Percentiles rank a stretch among this genome's conserved stretches.
Conservation (phyloP, 1,284 basidiomycete species). For the Boletus albobrunnescens region DNA sequence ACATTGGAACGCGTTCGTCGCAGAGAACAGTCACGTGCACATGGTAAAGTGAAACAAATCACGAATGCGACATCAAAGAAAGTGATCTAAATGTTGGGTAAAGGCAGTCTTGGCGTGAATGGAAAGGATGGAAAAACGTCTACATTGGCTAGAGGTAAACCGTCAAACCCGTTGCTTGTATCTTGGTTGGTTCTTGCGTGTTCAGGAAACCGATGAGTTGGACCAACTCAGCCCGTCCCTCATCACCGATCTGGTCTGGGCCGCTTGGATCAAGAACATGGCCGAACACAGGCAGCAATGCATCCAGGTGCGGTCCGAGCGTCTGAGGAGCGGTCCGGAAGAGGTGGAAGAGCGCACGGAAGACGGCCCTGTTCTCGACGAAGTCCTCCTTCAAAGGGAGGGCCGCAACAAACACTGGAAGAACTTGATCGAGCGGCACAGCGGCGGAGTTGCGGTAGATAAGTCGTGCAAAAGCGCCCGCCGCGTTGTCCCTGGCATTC, state of each 20-base stretch:
- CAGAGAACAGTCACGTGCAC: conserved; percentile 28
- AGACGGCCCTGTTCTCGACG: conserved; percentile 87
- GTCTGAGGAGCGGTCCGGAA: conserved; percentile 74
- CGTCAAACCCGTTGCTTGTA: conserved; percentile 70
- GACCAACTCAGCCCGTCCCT: conserved; percentile 72
- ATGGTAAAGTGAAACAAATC: conserved; percentile 10
- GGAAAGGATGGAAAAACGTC: neutral
- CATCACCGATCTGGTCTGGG: conserved; percentile 74
- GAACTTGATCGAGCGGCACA: conserved; percentile 87
- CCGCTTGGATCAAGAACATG: conserved; percentile 76
- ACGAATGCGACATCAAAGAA: conserved; percentile 11
- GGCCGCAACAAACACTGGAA: conserved; percentile 79
- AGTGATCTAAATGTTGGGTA: conserved; percentile 23
- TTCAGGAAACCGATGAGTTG: conserved; percentile 76
- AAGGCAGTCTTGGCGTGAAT: neutral
- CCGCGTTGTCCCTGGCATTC: conserved; percentile 94
- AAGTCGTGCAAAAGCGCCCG: conserved; percentile 88
- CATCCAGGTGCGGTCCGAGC: conserved; percentile 77
- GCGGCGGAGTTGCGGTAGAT: conserved; percentile 80
- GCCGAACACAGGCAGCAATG: conserved; percentile 78
- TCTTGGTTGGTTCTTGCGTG: conserved; percentile 65
- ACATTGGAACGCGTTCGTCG: conserved; percentile 21
- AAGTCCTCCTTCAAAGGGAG: conserved; percentile 88
- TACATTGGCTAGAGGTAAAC: conserved; percentile 43
- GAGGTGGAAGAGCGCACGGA: conserved; percentile 86